phyloP scores from a whole-genome alignment of 2,329 filamentous ascomycete species.

The Grosmannia clavigera region DNA sequence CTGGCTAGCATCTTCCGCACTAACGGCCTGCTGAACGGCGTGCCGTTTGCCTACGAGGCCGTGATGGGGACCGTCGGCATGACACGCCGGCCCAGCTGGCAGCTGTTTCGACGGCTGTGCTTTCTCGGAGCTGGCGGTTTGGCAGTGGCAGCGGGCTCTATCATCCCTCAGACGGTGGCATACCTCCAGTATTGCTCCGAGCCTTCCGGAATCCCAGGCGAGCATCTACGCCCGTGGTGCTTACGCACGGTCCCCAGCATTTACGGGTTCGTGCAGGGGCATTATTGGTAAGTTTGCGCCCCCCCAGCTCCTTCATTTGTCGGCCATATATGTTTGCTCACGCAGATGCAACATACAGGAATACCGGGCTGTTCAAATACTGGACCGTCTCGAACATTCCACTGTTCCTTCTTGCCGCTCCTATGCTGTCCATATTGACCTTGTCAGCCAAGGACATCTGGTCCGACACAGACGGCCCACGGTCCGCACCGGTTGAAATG shows the following conservation, averaged over 20 bases:
- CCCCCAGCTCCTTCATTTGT: constrained; percentile 3
- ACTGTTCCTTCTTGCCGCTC: constrained; percentile 71
- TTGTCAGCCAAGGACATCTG: constrained; percentile 41
- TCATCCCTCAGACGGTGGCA: constrained; percentile 62
- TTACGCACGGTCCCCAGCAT: constrained; percentile 63
- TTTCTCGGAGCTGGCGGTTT: constrained; percentile 54
- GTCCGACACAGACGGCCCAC: constrained; percentile 6
- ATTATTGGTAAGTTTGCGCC: constrained; percentile 65
- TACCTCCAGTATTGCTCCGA: constrained; percentile 56
- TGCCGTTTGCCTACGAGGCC: constrained; percentile 58
- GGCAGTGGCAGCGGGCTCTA: constrained; percentile 52
- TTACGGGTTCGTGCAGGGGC: constrained; percentile 75
- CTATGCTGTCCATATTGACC: constrained; percentile 58
- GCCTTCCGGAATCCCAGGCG: constrained; percentile 12
- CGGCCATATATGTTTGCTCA: neutral
- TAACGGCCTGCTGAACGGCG: constrained; percentile 75
- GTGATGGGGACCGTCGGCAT: constrained; percentile 29
- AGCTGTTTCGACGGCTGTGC: constrained; percentile 37
- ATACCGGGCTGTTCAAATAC: constrained; percentile 76
- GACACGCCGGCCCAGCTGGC: constrained; percentile 19
- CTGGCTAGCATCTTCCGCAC: constrained; percentile 63
- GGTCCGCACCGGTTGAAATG: neutral
- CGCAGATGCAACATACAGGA: constrained; percentile 40
- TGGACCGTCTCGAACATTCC: constrained; percentile 82
- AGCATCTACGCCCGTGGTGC: constrained; percentile 60